phyloP scores from a whole-genome alignment of 1,284 basidiomycete genomes.

The Tilletia setariae region DNA sequence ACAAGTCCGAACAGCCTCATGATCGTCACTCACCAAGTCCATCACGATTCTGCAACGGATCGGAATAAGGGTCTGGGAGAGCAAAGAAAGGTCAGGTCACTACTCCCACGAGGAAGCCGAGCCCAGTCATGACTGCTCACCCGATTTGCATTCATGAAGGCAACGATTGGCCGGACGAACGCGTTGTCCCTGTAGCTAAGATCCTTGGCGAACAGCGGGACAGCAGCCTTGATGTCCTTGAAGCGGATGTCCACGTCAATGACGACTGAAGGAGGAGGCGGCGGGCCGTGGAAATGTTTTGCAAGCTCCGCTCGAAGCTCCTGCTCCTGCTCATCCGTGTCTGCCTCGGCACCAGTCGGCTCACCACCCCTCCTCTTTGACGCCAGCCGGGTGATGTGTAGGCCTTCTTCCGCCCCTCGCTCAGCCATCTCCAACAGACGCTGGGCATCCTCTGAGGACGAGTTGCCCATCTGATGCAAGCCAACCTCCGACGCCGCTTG shows the following conservation, averaged over 20 bases:
- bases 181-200: conserved; percentile 90
- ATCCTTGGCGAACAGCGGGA: conserved; percentile 62
- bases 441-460: conserved; percentile 46
- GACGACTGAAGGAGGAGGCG: conserved; percentile 58
- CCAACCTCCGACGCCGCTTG: background rate
- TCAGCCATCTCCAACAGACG: conserved; percentile 5
- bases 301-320: conserved; percentile 17
- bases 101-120: too few species aligned
- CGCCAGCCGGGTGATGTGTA: background rate
- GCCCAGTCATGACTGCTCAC: conserved; percentile 8
- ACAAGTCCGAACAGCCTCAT: conserved; percentile 39
- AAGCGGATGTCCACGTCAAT: conserved; percentile 94
- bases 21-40: conserved; percentile 45
- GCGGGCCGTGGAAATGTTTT: conserved; percentile 20
- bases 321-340: background rate
- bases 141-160: conserved; percentile 69
- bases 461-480: background rate
- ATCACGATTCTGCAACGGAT: conserved; percentile 50
- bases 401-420: conserved; percentile 16
- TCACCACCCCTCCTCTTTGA: conserved; percentile 19
- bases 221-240: conserved; percentile 90
- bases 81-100: conserved; percentile 13
- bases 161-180: conserved; percentile 92
- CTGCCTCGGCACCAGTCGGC: conserved; percentile 29
- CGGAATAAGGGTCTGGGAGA: conserved; percentile 38